Evolutionary conservation across 108 stramenopile species (phyloP), one percentile per base, ranked within the genome.

Genomic region (Asterionellopsis glacialis): DNA sequence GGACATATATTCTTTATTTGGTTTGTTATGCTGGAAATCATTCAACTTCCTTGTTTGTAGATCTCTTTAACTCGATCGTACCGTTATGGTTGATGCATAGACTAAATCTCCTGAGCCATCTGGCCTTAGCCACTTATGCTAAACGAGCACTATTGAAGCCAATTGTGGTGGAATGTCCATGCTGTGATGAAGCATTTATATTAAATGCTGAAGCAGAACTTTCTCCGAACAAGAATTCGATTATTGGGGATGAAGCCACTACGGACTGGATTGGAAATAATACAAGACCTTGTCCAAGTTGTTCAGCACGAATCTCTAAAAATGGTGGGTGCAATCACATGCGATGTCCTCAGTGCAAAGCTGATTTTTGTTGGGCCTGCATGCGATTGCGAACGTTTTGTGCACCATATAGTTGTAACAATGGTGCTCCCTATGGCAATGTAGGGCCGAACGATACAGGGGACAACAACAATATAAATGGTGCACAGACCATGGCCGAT

Each of bases 291-390:
- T 76, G 74, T 67, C 74, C 74, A 12, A 64, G 55, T n/a, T 76
- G 74, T 67, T 66, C 64, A 16, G 69, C 45, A 16, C 64, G 49
- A 11, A 76, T 76, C 48, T 26, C 51, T 15, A 76, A 76, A 48
- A 39, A 40, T 23, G 69, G 45, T 22, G 74, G 69, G 14, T 71
- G 73, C 57, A 74, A 74, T 63, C 73, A 74, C 43, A 68, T 74
- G 41, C 51, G 40, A 39, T 86, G 85, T 58, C 64, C 71, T 33
- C 70, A 68, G 27, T 86, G 85, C 62, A 53, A 52, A 0, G 70
- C 59, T 13, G 49, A 72, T 1, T 86, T 86, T 67, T 86, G 85
- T 57, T 86, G 85, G 85, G 79, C 77, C 0, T 86, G 85, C 48
- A 83, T 86, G 82, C 51, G 81, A 57, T 48, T 68, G 0, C 48